These are phyloP conservation scores for Begonia fuchsioides DNA, from an alignment of 306 rosid species.

Conservation along the genomic window DNA sequence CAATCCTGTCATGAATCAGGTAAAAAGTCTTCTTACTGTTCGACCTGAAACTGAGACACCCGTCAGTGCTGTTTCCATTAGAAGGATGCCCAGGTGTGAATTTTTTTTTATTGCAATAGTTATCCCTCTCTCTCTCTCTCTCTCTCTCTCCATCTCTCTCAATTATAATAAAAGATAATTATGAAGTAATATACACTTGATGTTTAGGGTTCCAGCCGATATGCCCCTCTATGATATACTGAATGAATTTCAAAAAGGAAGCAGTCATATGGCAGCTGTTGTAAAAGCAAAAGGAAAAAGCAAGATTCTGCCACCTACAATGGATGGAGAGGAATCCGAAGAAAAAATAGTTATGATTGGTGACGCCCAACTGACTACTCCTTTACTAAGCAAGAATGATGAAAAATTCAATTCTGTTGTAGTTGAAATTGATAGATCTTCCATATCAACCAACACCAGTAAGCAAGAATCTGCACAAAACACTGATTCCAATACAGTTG, in stretches of 20 bases:
- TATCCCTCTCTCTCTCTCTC: not conserved
- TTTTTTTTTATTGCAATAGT: not conserved
- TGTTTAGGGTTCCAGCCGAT: conserved; percentile 84
- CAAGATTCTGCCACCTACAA: conserved; percentile 23
- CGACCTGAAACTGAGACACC: conserved; percentile 98
- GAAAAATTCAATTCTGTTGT: conserved; percentile 27
- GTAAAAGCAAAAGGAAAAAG: conserved; percentile 53
- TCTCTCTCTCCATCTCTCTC: too few species aligned
- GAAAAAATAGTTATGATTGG: conserved; percentile 14
- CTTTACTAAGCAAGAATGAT: conserved; percentile 46
- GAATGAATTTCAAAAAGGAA: conserved; percentile 94
- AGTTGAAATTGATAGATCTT: conserved; percentile 53
- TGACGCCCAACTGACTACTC: conserved; percentile 45
- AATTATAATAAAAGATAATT: too few species aligned
- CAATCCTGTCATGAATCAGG: conserved; percentile 31
- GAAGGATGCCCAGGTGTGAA: conserved; percentile 85
- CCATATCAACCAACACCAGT: conserved; percentile 21
- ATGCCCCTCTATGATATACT: conserved; percentile 95
- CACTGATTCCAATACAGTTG: conserved; percentile 25
- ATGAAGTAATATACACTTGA: not conserved
- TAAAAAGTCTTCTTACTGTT: conserved; percentile 87
- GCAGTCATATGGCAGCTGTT: conserved; percentile 99
- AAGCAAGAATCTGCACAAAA: conserved; percentile 20
- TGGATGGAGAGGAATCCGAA: conserved; percentile 36
- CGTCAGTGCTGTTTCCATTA: conserved; percentile 81